phyloP scores from a whole-genome alignment of 371 early-diverging fungal genomes.

The Zopfochytrium polystomum region DNA sequence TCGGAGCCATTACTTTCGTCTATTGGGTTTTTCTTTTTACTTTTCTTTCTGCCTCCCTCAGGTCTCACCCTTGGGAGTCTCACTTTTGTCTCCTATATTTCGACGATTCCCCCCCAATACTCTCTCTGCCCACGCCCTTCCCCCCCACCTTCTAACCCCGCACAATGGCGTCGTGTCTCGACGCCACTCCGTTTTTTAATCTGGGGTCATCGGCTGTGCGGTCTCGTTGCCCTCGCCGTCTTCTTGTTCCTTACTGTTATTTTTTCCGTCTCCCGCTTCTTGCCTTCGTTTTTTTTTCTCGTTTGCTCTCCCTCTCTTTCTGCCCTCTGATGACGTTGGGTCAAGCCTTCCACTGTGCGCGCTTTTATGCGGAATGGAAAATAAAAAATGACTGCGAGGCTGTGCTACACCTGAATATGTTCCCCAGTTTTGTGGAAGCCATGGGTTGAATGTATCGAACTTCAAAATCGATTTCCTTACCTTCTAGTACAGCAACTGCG shows the following conservation, averaged over 20 bases:
- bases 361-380: too few relatives aligned
- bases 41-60: not conserved
- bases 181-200: too few relatives aligned
- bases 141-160: not conserved
- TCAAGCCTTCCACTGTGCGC: too few relatives aligned
- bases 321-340: too few relatives aligned
- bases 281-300: not conserved
- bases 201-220: too few relatives aligned
- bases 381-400: too few relatives aligned
- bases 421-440: too few relatives aligned
- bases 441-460: too few relatives aligned
- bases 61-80: not conserved
- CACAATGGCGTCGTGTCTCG: not conserved
- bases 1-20: not conserved
- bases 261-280: not conserved
- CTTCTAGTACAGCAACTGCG: too few relatives aligned
- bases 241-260: not conserved
- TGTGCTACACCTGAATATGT: too few relatives aligned
- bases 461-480: too few relatives aligned
- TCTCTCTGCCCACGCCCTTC: not conserved
- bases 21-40: not conserved
- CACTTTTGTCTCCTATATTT: not conserved
- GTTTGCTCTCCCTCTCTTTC: not conserved
- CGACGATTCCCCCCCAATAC: not conserved
- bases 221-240: not conserved